Conservation (phyloP, 1,139 yeast genomes). For the Debaryomycetaceae sp. region DNA sequence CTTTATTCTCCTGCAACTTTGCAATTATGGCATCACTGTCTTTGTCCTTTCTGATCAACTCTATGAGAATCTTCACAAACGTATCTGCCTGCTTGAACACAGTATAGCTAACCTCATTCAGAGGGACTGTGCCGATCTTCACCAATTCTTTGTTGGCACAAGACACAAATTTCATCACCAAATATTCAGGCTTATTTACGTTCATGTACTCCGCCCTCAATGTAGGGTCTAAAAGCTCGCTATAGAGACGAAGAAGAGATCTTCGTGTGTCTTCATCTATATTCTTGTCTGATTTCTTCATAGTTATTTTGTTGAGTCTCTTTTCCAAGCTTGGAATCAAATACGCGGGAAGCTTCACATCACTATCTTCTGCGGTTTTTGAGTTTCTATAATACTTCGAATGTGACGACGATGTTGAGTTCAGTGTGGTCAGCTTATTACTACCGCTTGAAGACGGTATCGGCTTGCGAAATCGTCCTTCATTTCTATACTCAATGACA, state of each 20-base stretch:
- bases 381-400: slow-evolving; percentile 13
- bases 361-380: slow-evolving; percentile 10
- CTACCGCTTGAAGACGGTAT: slow-evolving; percentile 12
- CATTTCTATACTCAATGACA: slow-evolving; percentile 55
- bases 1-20: slow-evolving; percentile 43
- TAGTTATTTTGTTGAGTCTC: slow-evolving; percentile 52
- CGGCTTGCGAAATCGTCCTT: slow-evolving; percentile 54
- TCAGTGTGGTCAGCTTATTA: not conserved
- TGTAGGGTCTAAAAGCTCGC: slow-evolving; percentile 54
- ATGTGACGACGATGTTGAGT: slow-evolving; percentile 1
- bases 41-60: slow-evolving; percentile 43
- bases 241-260: slow-evolving; percentile 57
- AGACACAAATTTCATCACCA: slow-evolving; percentile 63
- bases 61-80: slow-evolving; percentile 55
- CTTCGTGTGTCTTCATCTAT: slow-evolving; percentile 39
- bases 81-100: slow-evolving; percentile 55
- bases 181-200: slow-evolving; percentile 55
- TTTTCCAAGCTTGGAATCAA: slow-evolving; percentile 46
- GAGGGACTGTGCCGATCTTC: slow-evolving; percentile 43
- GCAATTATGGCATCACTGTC: slow-evolving; percentile 38
- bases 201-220: slow-evolving; percentile 37
- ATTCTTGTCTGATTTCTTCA: slow-evolving; percentile 41
- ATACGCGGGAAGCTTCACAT: slow-evolving; percentile 43
- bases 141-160: slow-evolving; percentile 62
- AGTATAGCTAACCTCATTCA: slow-evolving; percentile 38